These are phyloP conservation scores for Citrullus colocynthis DNA, from an alignment of 306 rosid genomes.

Conservation along the genomic window DNA sequence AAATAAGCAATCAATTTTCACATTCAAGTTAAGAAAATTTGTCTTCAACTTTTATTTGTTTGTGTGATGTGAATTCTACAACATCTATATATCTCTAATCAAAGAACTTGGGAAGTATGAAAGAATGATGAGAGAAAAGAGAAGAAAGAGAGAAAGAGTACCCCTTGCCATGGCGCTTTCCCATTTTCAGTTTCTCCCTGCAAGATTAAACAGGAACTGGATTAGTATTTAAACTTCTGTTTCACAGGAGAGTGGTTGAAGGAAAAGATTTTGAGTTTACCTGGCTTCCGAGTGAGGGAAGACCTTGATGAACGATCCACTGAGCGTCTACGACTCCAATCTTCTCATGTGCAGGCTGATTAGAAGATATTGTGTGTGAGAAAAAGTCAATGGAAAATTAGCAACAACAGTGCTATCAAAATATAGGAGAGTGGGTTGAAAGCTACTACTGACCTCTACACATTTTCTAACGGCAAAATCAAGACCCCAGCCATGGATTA, in stretches of 20 bases:
- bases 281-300: conserved; percentile 92
- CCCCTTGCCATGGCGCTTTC: conserved; percentile 83
- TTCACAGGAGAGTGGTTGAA: not conserved
- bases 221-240: not conserved
- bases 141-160: conserved; percentile 18
- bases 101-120: not conserved
- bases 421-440: not conserved
- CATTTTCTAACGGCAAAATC: conserved; percentile 92
- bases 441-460: conserved; percentile 51
- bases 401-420: not conserved
- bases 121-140: not conserved
- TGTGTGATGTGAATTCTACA: not conserved
- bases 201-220: not conserved
- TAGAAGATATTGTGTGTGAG: conserved; percentile 2
- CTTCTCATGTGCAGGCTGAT: conserved; percentile 96
- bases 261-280: conserved; percentile 15
- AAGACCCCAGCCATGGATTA: conserved; percentile 98
- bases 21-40: not conserved
- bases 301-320: conserved; percentile 87
- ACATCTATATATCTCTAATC: not conserved
- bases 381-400: not conserved
- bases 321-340: conserved; percentile 97
- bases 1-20: conserved; percentile 1
- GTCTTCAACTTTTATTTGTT: not conserved
- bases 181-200: conserved; percentile 75